These are phyloP conservation scores for Luzula sylvatica DNA, from an alignment of 176 grass and related monocot genomes.

Conservation along the genomic window DNA sequence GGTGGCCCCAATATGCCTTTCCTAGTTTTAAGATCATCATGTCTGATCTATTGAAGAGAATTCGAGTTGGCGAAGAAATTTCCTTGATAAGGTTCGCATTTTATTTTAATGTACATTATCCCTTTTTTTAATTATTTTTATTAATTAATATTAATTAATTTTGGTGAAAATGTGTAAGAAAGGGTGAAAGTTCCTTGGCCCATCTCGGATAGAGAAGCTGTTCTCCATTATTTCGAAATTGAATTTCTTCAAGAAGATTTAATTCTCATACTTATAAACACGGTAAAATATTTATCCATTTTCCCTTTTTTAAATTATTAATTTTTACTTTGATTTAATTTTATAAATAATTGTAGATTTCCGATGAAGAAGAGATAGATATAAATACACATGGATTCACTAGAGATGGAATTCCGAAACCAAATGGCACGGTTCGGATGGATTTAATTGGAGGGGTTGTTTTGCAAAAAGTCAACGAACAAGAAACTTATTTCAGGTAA, in stretches of 20 bases:
- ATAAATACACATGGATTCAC: constrained; percentile 52
- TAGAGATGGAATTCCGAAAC: constrained; percentile 69
- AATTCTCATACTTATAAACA: constrained; percentile 83
- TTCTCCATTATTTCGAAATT: constrained; percentile 88
- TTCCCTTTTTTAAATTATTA: background rate
- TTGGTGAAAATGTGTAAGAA: constrained; percentile 76
- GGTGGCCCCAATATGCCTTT: constrained; percentile 92
- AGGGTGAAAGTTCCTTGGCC: constrained; percentile 99
- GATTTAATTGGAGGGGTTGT: constrained; percentile 90
- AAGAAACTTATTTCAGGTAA: constrained; percentile 80
- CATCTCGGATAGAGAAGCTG: constrained; percentile 83
- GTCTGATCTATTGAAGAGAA: constrained; percentile 63
- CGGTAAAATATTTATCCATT: constrained; percentile 32
- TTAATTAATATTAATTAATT: background rate
- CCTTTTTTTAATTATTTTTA: constrained; percentile 31
- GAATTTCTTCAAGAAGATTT: constrained; percentile 88
- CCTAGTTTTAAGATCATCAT: constrained; percentile 78
- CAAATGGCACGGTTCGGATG: constrained; percentile 54
- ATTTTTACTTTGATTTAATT: constrained; percentile 3
- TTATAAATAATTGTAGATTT: constrained; percentile 46
- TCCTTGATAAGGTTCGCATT: constrained; percentile 85
- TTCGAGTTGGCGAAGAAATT: constrained; percentile 94
- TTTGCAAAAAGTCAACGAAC: constrained; percentile 64
- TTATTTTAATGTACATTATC: constrained; percentile 8
- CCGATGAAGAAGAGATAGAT: constrained; percentile 47